These are phyloP conservation scores for Gossypium davidsonii DNA, from an alignment of 441 rosid species.

Conservation along the genomic window DNA sequence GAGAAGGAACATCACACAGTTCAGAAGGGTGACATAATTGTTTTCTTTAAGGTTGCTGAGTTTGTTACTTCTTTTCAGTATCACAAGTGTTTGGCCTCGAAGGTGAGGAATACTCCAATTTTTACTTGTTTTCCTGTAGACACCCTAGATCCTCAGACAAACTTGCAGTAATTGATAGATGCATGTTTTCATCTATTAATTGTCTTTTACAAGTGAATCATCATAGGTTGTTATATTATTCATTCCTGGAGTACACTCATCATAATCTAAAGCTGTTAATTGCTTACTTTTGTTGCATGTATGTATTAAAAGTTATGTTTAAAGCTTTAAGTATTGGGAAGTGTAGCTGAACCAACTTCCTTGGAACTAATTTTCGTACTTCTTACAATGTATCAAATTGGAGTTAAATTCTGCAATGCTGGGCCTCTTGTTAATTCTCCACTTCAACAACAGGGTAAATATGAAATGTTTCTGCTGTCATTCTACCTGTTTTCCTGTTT, in stretches of 20 bases:
- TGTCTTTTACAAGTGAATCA: background rate
- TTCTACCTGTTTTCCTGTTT: background rate
- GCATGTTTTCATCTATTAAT: background rate
- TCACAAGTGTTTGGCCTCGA: constrained; percentile 50
- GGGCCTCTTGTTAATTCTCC: background rate
- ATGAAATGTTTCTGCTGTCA: background rate
- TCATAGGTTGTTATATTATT: background rate
- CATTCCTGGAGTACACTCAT: background rate
- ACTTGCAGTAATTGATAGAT: background rate
- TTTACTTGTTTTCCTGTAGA: background rate
- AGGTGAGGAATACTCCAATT: constrained; percentile 42
- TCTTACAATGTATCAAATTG: constrained; percentile 2
- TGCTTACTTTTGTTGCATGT: background rate
- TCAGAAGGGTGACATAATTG: constrained; percentile 69
- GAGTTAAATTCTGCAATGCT: background rate
- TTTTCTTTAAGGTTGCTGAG: constrained; percentile 81
- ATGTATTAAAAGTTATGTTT: background rate
- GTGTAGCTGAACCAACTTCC: background rate
- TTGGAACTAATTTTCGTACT: background rate
- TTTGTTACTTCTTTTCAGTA: constrained; percentile 75
- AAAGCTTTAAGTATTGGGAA: background rate
- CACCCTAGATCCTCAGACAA: background rate
- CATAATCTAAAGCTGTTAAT: background rate
- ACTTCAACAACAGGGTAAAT: background rate
- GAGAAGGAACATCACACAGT: constrained; percentile 81